Percentiles rank a stretch among this genome's conserved stretches.
phyloP scores from a whole-genome alignment of 2,329 filamentous ascomycete species.

The Pyrenophora graminea region DNA sequence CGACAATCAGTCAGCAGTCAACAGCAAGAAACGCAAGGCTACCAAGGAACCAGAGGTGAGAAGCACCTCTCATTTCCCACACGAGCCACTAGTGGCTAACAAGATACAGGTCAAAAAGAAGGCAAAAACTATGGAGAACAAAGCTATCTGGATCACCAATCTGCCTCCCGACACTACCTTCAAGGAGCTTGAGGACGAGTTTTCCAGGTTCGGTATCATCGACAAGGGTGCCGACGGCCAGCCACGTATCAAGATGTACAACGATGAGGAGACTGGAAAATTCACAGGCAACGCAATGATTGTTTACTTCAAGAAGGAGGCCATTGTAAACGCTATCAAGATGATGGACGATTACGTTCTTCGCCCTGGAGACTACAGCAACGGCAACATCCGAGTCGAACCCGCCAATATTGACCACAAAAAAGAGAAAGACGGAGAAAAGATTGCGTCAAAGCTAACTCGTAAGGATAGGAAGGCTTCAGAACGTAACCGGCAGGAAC shows the following conservation, averaged over 20 bases:
- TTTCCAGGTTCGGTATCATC: conserved; percentile 88
- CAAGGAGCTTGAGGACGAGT: conserved; percentile 80
- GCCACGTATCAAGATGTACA: conserved; percentile 92
- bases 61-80: background rate
- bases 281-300: conserved; percentile 95
- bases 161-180: conserved; percentile 78
- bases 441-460: conserved; percentile 54
- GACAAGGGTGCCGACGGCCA: conserved; percentile 89
- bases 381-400: conserved; percentile 73
- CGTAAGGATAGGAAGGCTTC: conserved; percentile 83
- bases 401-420: conserved; percentile 91
- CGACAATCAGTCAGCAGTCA: conserved; percentile 9
- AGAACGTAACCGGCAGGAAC: conserved; percentile 86
- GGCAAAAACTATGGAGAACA: conserved; percentile 64
- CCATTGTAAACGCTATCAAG: conserved; percentile 82
- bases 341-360: conserved; percentile 83
- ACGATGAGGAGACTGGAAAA: conserved; percentile 72
- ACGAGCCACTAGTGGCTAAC: conserved; percentile 31
- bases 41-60: conserved; percentile 26
- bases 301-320: conserved; percentile 93
- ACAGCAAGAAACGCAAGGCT: conserved; percentile 33
- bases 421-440: conserved; percentile 69
- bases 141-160: conserved; percentile 88
- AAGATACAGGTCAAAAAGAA: conserved; percentile 31
- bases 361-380: conserved; percentile 58